Percentiles rank a stretch among this genome's conserved stretches.
phyloP scores from a whole-genome alignment of 202 grass and related monocot genomes.

The Thinopyrum obtusiflorum region DNA sequence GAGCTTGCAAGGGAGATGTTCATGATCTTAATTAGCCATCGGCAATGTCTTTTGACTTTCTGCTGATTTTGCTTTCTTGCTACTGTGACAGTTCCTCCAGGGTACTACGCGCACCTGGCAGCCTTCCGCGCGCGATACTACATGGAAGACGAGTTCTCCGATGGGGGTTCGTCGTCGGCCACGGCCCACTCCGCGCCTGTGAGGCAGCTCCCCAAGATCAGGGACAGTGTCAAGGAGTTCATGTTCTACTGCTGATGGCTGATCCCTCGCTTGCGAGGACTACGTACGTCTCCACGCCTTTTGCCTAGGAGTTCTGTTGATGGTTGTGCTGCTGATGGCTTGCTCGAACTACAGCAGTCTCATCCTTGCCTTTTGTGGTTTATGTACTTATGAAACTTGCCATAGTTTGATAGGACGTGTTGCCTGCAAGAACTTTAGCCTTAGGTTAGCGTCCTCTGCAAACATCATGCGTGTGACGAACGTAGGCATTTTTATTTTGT shows the following conservation, averaged over 20 bases:
- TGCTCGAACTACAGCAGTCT: neutral
- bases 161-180: conserved; percentile 11
- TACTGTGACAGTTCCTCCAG: conserved; percentile 57
- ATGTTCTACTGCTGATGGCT: conserved; percentile 62
- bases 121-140: conserved; percentile 70
- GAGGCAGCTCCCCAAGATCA: conserved; percentile 34
- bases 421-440: too few species aligned
- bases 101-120: conserved; percentile 70
- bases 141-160: conserved; percentile 43
- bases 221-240: conserved; percentile 45
- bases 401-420: too few species aligned
- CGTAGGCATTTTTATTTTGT: too few species aligned
- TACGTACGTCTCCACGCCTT: neutral
- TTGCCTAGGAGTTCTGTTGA: neutral
- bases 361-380: neutral
- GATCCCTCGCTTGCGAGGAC: neutral
- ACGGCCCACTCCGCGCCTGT: neutral
- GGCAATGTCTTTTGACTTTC: neutral
- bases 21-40: too few species aligned
- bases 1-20: neutral
- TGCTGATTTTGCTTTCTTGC: neutral
- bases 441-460: too few species aligned
- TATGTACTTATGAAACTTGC: too few species aligned
- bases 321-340: neutral
- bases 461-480: too few species aligned